Evolutionary conservation across 768 basidiomycete species (phyloP).

Genomic region (Boletus rubropictus): DNA sequence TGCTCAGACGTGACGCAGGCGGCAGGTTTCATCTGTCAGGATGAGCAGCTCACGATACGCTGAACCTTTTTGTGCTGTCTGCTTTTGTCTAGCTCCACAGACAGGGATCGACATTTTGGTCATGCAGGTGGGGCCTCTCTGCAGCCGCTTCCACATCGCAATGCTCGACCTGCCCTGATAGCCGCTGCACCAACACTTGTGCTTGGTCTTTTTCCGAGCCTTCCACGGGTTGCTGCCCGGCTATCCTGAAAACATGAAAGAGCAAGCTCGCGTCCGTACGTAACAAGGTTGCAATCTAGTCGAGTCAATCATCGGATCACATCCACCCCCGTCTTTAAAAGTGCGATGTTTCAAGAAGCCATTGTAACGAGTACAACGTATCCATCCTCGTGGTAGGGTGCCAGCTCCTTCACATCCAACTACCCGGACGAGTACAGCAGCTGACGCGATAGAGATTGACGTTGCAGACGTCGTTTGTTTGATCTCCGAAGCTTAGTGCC

Average conservation of each 20-base stretch:
- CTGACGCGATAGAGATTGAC: too few species aligned
- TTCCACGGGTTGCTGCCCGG: background rate
- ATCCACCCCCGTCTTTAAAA: background rate
- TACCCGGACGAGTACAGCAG: background rate
- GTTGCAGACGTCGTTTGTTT: constrained; percentile 2
- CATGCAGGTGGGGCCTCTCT: background rate
- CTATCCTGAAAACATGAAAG: background rate
- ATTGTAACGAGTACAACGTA: background rate
- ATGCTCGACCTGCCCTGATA: background rate
- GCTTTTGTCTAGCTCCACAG: constrained; percentile 9
- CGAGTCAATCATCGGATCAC: constrained; percentile 3
- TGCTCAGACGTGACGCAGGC: background rate
- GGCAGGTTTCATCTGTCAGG: background rate
- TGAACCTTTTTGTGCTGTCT: background rate
- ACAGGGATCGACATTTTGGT: constrained; percentile 8
- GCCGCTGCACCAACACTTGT: background rate
- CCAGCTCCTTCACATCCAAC: background rate
- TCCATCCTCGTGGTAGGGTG: background rate
- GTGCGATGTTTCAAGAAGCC: background rate
- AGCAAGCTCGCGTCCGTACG: constrained; percentile 2
- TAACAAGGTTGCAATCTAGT: background rate
- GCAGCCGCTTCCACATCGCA: background rate
- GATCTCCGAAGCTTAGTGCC: constrained; percentile 15
- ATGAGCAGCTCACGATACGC: background rate
- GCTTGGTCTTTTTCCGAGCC: background rate